Percentiles rank a stretch among this genome's conserved stretches.
Evolutionary conservation across 2,329 filamentous ascomycete species (phyloP).

Genomic region (Aspergillus tubingensis): DNA sequence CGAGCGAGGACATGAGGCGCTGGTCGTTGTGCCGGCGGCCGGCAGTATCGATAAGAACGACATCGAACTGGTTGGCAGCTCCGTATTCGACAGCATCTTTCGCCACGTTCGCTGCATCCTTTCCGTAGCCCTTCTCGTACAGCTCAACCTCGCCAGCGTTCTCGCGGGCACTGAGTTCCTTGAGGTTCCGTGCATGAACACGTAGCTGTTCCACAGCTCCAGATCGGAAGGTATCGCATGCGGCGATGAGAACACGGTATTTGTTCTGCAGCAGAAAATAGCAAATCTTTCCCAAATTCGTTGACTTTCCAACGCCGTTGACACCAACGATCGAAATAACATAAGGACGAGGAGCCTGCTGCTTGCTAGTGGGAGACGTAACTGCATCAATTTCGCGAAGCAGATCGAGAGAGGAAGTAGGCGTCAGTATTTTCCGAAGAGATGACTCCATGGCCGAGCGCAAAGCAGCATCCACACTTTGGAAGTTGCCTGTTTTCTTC

Average conservation of each 20-base stretch:
- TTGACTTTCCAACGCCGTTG: constrained; percentile 97
- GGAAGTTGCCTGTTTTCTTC: constrained; percentile 88
- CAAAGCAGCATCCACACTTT: constrained; percentile 81
- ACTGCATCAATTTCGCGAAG: constrained; percentile 88
- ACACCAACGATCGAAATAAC: constrained; percentile 98
- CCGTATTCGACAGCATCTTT: constrained; percentile 89
- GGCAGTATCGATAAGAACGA: constrained; percentile 95
- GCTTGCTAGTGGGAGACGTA: constrained; percentile 65
- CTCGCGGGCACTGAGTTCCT: constrained; percentile 82
- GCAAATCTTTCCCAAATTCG: constrained; percentile 95
- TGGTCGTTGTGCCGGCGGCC: constrained; percentile 94
- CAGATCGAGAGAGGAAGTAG: constrained; percentile 90
- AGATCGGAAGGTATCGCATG: constrained; percentile 94
- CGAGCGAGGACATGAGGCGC: constrained; percentile 90
- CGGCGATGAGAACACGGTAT: constrained; percentile 89
- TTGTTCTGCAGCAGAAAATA: constrained; percentile 98
- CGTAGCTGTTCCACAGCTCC: constrained; percentile 96
- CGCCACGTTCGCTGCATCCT: constrained; percentile 92
- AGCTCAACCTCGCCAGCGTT: constrained; percentile 79
- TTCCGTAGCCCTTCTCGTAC: constrained; percentile 96
- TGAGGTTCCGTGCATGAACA: constrained; percentile 91
- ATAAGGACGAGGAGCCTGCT: constrained; percentile 74
- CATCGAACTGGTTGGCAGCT: constrained; percentile 74
- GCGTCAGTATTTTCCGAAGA: constrained; percentile 91
- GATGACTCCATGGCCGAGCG: constrained; percentile 88